Base-by-base conservation (phyloP, 148 eudicot genomes). In the Nyssa sinensis region DNA sequence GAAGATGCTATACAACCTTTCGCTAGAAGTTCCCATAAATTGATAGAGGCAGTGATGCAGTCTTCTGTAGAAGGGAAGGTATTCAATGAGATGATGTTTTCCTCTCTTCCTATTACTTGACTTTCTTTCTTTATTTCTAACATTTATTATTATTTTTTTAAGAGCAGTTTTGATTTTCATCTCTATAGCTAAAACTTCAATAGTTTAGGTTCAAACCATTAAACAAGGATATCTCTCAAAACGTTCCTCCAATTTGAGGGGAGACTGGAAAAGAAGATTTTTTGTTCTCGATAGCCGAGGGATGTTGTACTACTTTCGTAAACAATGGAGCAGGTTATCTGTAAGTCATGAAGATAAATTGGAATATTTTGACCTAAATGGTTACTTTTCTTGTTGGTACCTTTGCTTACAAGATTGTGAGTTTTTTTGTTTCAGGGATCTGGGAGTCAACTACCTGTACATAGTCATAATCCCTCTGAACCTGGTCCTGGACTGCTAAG, bases 231-330 rank as follows among this genome's bases (percentile, higher is more conserved):
- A 95, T 79, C 89, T 95, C 63, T 88, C 86, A 24, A 95, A 95
- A 83, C 96, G 97, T 79, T 95, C 98, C 70, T 89, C 98, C 49
- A 95, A 85, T 80, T 79, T 95, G 86, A 88, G 98, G 81, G 98
- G 79, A 68, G 98, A 95, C 77, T 95, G 97, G 97, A 95, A 95
- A 86, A 83, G 94, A 83, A 88, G 98, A 70, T 95, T 87, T 74
- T 95, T 95, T 84, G 91, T 95, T 71, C 98, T 95, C 74, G 98
- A 95, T 66, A 95, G 89, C 73, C 89, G 96, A 57, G 98, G 98
- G 72, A 90, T 92, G 97, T 73, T 92, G 62, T 95, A 90, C 78
- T 95, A 95, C 82, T 95, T 92, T 77, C 96, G 96, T 79, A 95
- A 95, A 78, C 97, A 91, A 82, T 82, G 87, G 79, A 85, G 84